A percentile compares a stretch with the other conserved stretches of the same genome.
Conservation (phyloP, 768 basidiomycete species). For the Pisolithus sp. region DNA sequence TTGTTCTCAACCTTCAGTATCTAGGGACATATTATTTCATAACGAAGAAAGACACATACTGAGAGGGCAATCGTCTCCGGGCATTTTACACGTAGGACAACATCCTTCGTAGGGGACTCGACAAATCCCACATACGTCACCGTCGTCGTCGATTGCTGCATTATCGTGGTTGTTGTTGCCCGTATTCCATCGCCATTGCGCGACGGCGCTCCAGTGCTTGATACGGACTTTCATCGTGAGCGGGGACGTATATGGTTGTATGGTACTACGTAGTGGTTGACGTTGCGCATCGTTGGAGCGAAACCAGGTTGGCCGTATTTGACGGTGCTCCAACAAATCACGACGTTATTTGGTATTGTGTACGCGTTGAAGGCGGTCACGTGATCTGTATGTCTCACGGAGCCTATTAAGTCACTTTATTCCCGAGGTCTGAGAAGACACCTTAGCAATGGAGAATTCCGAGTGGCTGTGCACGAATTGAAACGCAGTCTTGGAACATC, state of each 20-base stretch:
- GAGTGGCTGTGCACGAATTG: too few species aligned
- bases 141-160: conserved; percentile 38
- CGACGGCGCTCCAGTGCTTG: conserved; percentile 84
- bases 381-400: neutral
- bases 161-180: conserved; percentile 22
- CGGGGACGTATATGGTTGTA: neutral
- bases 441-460: too few species aligned
- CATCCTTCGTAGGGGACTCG: conserved; percentile 89
- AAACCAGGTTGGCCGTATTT: too few species aligned
- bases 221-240: conserved; percentile 68
- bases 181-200: conserved; percentile 83
- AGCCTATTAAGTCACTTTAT: too few species aligned
- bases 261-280: neutral
- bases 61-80: conserved; percentile 91
- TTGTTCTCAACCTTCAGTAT: conserved; percentile 12
- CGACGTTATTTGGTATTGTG: conserved; percentile 3
- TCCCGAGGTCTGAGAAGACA: too few species aligned
- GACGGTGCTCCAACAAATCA: neutral
- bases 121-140: conserved; percentile 81
- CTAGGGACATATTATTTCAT: neutral
- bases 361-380: conserved; percentile 1
- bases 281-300: neutral
- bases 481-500: too few species aligned
- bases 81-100: conserved; percentile 93
- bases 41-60: conserved; percentile 43